Conservation (phyloP, 83 land plant genomes). For the Diphasiastrum complanatum region DNA sequence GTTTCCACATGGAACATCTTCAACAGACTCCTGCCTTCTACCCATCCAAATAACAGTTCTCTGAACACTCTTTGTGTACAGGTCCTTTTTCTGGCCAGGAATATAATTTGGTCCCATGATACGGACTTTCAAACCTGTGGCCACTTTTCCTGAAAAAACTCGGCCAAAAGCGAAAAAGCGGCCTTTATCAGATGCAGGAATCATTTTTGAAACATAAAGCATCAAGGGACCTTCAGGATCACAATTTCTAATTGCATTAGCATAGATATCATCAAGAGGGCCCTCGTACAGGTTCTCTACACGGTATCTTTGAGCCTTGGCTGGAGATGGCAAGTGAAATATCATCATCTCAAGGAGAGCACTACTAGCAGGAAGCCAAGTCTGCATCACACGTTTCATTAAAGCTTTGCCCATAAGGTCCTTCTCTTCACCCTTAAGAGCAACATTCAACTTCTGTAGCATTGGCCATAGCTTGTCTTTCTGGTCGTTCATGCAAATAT, state of each 20-base stretch:
- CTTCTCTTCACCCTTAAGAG: constrained; percentile 8
- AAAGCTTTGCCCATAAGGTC: constrained; percentile 6
- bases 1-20: too few species aligned
- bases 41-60: too few species aligned
- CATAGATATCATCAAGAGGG: constrained; percentile 6
- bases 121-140: constrained; percentile 13
- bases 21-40: too few species aligned
- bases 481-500: constrained; percentile 18
- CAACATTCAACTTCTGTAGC: constrained; percentile 9
- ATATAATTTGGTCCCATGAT: too few species aligned
- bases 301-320: constrained; percentile 15
- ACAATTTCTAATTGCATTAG: constrained; percentile 8
- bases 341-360: too few species aligned
- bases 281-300: constrained; percentile 20
- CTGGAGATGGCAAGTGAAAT: constrained; percentile 15
- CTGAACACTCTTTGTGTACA: too few species aligned
- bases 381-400: too few species aligned
- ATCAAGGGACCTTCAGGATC: constrained; percentile 16
- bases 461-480: constrained; percentile 19
- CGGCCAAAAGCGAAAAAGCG: constrained; percentile 15
- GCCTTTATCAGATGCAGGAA: constrained; percentile 13
- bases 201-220: too few species aligned
- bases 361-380: too few species aligned
- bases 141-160: constrained; percentile 6
- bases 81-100: constrained; percentile 16